Base-by-base conservation (phyloP, 441 rosid species). In the Erysimum cheiri region DNA sequence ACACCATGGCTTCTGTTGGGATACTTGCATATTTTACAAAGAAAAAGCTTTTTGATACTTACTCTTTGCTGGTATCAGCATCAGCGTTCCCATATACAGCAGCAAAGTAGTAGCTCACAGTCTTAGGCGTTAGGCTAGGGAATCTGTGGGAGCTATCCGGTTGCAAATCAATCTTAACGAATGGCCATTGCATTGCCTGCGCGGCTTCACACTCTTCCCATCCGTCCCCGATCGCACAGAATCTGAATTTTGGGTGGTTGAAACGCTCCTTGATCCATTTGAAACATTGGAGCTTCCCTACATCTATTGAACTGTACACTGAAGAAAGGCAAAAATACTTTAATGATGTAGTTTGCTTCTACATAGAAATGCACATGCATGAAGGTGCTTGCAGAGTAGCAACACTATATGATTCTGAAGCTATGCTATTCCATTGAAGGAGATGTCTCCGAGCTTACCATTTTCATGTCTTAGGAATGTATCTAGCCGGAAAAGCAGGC, bases 171-270 rank as follows among this genome's bases (percentile, higher is more conserved):
- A 91, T 82, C 88, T 89, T 81, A 41, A 93, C 84, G 50, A 87
- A 91, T 7, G 98, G 98, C 96, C 97, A 91, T 43, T 63, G 84
- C 98, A 93, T 78, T 52, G 85, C 70, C 78, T 91, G 87, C 11
- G 98, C 97, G 8, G 94, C 96, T 69, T 85, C 87, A 60, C 92
- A 80, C 74, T 93, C 98, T 85, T 91, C 94, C 94, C 94, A 93
- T 58, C 96, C 98, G 57, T 88, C 98, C 43, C 97, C 98, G 3
- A 91, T 86, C 24, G 80, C 97, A 54, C 98, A 93, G 71, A 87
- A 90, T 4, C 75, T 84, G 47, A 80, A 73, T 29, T 85, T 84
- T 7, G 73, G 83, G 73, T 66, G 29, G 62, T 67, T 40, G 63
- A 76, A 93, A 17, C 90, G 90, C 36, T 85, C 90, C 54, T 82